Base-by-base conservation (phyloP, 2,329 filamentous ascomycete genomes). In the Colletotrichum sp. region DNA sequence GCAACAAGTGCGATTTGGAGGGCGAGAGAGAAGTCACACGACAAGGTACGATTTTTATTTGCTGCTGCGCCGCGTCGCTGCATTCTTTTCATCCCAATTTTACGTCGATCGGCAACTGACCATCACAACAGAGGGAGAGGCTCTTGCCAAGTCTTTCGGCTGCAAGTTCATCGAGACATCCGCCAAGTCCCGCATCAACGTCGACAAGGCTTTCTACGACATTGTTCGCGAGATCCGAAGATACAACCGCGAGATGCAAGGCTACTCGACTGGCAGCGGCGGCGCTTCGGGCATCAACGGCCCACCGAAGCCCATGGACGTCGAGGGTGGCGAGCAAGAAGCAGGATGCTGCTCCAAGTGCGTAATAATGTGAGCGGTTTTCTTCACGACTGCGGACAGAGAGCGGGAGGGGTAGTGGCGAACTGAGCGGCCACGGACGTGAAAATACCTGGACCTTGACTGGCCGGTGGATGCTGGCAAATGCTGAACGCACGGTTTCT, bases 141-240 rank as follows among this genome's bases (percentile, higher is more conserved):
- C 93, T 76, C 89, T 98, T 79, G 96, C 96, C 78, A 92, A 91
- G 80, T 93, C 93, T 78, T 98, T 99, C 86, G 93, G 93, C 83
- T 99, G 97, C 93, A 97, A 97, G 84, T 99, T 98, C 89, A 98
- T 98, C 88, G 97, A 99, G 89, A 98, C 97, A 15, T 99, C 97
- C 56, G 97, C 97, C 79, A 99, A 98, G 89, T 98, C 96, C 77
- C 94, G 96, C 85, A 97, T 97, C 89, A 98, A 98, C 84, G 97
- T 99, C 82, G 97, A 99, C 87, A 96, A 97, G 87, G 96, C 96
- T 71, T 99, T 99, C 88, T 98, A 96, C 91, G 96, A 98, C 84
- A 96, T 98, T 80, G 97, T 99, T 75, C 94, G 97, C 84, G 97
- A 98, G 85, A 99, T 99, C 83, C 93, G 97, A 87, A 94, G 95